Percentiles rank a stretch among this genome's conserved stretches.
phyloP scores from a whole-genome alignment of 768 basidiomycete species.

The Calocera viscosa region DNA sequence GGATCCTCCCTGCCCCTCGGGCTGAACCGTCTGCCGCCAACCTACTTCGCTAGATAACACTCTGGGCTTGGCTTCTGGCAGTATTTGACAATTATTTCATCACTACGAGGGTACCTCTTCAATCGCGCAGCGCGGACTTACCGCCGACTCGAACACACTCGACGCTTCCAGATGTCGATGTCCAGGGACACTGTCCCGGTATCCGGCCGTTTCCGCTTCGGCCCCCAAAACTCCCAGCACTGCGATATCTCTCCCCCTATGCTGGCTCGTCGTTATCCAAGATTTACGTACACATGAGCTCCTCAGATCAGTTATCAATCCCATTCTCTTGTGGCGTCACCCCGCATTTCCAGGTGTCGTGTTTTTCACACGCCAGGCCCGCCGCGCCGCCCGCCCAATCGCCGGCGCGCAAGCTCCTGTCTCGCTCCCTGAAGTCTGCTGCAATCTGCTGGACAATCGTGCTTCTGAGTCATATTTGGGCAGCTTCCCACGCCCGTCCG shows the following conservation, averaged over 20 bases:
- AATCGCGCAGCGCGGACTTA: no score
- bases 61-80: no score
- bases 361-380: background rate
- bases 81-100: no score
- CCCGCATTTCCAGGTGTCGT: background rate
- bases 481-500: background rate
- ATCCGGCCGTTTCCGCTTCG: background rate
- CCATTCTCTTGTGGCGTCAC: background rate
- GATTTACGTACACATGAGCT: background rate
- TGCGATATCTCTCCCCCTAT: background rate
- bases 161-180: no score
- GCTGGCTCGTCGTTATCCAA: background rate
- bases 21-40: no score
- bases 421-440: background rate
- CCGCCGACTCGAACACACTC: no score
- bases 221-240: background rate
- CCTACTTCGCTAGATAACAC: no score
- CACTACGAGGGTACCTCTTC: no score
- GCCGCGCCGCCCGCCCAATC: background rate
- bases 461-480: background rate
- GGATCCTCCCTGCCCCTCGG: no score
- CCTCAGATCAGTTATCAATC: background rate
- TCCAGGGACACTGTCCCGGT: background rate
- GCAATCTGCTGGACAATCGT: background rate
- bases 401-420: background rate